A percentile compares a stretch with the other conserved stretches of the same genome.
Conservation (phyloP, 345 rosid genomes). For the Odontarrhena argentea region DNA sequence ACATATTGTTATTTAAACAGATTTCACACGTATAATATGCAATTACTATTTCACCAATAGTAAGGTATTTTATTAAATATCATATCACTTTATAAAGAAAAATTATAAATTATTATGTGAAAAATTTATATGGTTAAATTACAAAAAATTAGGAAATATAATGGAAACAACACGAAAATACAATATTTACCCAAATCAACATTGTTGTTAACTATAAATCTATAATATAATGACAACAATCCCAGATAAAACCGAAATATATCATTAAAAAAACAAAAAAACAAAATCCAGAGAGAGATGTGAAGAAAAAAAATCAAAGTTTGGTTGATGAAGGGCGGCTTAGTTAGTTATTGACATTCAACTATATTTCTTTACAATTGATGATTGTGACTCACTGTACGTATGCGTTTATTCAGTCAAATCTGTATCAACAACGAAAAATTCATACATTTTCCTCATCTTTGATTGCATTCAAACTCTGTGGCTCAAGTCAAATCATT, state of each 20-base stretch:
- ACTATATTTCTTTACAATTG: background rate
- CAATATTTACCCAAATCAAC: too few species aligned
- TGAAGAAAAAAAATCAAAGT: background rate
- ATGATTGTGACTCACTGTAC: slow-evolving; percentile 20
- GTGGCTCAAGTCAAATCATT: background rate
- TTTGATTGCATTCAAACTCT: slow-evolving; percentile 7
- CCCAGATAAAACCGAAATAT: background rate
- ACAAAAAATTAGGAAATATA: too few species aligned
- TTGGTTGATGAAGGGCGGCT: slow-evolving; percentile 31
- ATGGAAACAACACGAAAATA: too few species aligned
- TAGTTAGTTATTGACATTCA: slow-evolving; percentile 16
- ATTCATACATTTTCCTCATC: slow-evolving; percentile 15
- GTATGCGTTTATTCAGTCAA: slow-evolving; percentile 37
- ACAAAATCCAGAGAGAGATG: background rate
- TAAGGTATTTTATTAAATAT: too few species aligned
- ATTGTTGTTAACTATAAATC: too few species aligned
- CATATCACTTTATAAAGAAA: too few species aligned
- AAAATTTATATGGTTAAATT: too few species aligned
- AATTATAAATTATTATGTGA: too few species aligned
- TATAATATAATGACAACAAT: background rate
- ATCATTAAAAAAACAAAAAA: background rate
- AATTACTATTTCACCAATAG: too few species aligned
- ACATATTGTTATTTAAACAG: too few species aligned
- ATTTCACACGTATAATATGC: too few species aligned
- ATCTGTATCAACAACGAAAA: slow-evolving; percentile 22